Percentiles rank a stretch among this genome's conserved stretches.
These are phyloP conservation scores for Fraxinus americana DNA, from an alignment of 257 asterid species.

Conservation along the genomic window DNA sequence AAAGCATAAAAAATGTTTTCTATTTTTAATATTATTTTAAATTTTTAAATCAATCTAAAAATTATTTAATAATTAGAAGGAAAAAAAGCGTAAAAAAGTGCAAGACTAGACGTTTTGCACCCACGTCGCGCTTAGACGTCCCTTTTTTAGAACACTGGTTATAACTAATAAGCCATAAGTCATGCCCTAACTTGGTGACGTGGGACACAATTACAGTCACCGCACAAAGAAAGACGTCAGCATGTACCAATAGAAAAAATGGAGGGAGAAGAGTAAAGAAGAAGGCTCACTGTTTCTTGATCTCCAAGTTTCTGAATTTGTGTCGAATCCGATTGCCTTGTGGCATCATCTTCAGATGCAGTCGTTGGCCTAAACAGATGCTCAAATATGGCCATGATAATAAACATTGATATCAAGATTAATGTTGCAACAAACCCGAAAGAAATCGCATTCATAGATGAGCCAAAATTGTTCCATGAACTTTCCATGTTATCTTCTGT, in stretches of 20 bases:
- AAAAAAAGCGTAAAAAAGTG: too few species aligned
- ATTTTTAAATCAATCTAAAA: too few species aligned
- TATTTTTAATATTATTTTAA: too few species aligned
- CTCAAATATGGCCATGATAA: constrained; percentile 10
- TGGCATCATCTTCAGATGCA: constrained; percentile 30
- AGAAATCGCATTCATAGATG: constrained; percentile 82
- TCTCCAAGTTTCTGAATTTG: constrained; percentile 37
- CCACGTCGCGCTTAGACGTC: too few species aligned
- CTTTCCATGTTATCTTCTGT: constrained; percentile 41
- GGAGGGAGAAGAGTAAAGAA: not conserved
- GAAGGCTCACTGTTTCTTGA: constrained; percentile 36
- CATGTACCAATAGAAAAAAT: not conserved
- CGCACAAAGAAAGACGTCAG: not conserved
- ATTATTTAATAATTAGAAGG: too few species aligned
- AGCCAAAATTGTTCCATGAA: constrained; percentile 63
- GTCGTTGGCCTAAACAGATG: constrained; percentile 49
- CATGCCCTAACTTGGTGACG: not conserved
- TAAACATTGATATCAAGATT: constrained; percentile 24
- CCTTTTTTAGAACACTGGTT: too few species aligned
- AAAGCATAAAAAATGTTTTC: too few species aligned
- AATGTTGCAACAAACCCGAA: constrained; percentile 92
- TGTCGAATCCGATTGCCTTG: constrained; percentile 27
- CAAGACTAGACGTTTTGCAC: too few species aligned
- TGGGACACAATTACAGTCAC: not conserved
- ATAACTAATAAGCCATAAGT: not conserved